Conservation (phyloP, 169 alveolate species). For the Eimeria maxima region DNA sequence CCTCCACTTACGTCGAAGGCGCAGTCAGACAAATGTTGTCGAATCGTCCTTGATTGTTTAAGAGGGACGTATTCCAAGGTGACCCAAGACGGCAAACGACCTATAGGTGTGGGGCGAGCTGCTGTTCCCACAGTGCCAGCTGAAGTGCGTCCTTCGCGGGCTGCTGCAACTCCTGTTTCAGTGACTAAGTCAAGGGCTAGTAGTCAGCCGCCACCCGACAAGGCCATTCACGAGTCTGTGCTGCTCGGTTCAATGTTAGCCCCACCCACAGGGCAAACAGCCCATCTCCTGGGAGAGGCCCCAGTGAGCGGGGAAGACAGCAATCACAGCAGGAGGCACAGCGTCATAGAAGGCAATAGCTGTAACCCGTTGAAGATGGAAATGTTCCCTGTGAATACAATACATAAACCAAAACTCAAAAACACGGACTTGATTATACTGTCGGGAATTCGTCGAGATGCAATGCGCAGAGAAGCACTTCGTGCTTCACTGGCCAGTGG, state of each 20-base stretch:
- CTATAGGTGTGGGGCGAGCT: neutral
- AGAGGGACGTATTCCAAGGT: neutral
- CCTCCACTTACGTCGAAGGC: neutral
- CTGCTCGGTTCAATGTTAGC: neutral
- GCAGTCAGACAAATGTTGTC: neutral
- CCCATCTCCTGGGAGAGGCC: neutral
- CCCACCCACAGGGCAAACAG: neutral
- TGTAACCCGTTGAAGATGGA: neutral
- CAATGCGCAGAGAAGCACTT: neutral
- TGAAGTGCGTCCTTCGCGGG: neutral
- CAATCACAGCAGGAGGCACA: neutral
- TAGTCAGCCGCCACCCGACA: slow-evolving; percentile 1
- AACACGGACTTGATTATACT: neutral
- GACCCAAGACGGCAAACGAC: neutral
- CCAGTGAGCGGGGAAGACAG: neutral
- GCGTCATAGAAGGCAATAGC: neutral
- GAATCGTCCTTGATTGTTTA: neutral
- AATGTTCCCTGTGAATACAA: neutral
- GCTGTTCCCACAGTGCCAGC: neutral
- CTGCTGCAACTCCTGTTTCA: neutral
- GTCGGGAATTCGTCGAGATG: neutral
- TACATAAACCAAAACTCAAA: neutral
- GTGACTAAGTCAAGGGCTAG: neutral
- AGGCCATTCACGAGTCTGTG: neutral
- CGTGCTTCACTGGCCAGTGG: neutral